A percentile compares a stretch with the other conserved stretches of the same genome.
Conservation (phyloP, 345 rosid genomes). For the Citrus reticulata region DNA sequence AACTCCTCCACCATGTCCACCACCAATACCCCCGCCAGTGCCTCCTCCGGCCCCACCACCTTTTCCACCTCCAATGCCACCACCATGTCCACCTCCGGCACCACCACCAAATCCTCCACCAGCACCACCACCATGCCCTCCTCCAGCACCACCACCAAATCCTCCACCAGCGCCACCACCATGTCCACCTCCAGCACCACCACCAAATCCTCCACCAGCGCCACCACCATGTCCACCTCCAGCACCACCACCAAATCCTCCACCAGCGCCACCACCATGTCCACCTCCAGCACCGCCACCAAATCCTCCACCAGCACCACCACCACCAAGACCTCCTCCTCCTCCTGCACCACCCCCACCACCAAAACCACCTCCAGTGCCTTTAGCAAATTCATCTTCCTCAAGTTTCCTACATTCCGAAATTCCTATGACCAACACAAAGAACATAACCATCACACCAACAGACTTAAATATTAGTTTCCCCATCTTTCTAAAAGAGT, state of each 20-base stretch:
- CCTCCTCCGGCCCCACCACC: background rate
- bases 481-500: slow-evolving; percentile 20
- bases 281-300: slow-evolving; percentile 18
- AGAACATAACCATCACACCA: slow-evolving; percentile 14
- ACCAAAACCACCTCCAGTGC: slow-evolving; percentile 3
- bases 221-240: slow-evolving; percentile 12
- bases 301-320: background rate
- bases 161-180: background rate
- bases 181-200: background rate
- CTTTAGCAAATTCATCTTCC: slow-evolving; percentile 9
- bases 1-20: background rate
- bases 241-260: background rate
- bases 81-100: background rate
- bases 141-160: background rate
- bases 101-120: background rate
- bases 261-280: background rate
- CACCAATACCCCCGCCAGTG: background rate
- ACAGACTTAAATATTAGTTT: slow-evolving; percentile 8
- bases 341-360: slow-evolving; percentile 7
- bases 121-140: background rate
- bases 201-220: slow-evolving; percentile 27
- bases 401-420: slow-evolving; percentile 37
- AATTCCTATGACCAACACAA: slow-evolving; percentile 29
- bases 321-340: background rate
- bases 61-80: background rate